Evolutionary conservation across 805 yeast species (phyloP).

Genomic region (Kluyveromyces dobzhanskii): DNA sequence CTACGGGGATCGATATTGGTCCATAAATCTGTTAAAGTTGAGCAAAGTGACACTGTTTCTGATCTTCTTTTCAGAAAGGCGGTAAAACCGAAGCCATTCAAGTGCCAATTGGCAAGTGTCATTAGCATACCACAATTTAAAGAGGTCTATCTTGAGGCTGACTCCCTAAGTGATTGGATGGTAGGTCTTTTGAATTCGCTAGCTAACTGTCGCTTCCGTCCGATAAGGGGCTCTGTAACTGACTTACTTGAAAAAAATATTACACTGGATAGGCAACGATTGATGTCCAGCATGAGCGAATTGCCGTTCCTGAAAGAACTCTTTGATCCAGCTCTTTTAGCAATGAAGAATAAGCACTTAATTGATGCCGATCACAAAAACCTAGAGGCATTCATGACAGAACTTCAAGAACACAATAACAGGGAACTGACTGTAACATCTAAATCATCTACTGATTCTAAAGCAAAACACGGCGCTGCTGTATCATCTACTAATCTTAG

Average conservation of each 20-base stretch:
- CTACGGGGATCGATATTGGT: constrained; percentile 3
- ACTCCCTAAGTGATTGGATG: constrained; percentile 12
- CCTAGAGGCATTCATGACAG: constrained; percentile 7
- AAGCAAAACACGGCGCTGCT: neutral
- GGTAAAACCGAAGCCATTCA: neutral
- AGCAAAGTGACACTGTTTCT: neutral
- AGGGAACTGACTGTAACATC: neutral
- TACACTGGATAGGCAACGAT: constrained; percentile 1
- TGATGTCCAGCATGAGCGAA: constrained; percentile 11
- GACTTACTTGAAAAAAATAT: constrained; percentile 9
- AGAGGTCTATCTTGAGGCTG: constrained; percentile 5
- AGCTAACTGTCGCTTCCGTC: constrained; percentile 15
- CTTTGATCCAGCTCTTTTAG: constrained; percentile 12
- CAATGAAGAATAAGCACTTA: constrained; percentile 11
- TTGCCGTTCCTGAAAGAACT: constrained; percentile 12
- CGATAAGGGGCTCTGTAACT: constrained; percentile 5
- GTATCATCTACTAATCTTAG: neutral
- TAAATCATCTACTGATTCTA: neutral
- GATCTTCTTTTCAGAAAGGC: neutral
- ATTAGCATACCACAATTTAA: constrained; percentile 5
- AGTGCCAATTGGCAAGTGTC: constrained; percentile 2
- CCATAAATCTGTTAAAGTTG: constrained; percentile 1
- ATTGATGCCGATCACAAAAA: constrained; percentile 12
- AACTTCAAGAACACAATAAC: constrained; percentile 9
- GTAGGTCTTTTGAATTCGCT: constrained; percentile 11